Percentiles rank a stretch among this genome's conserved stretches.
Evolutionary conservation across 2,329 filamentous ascomycete genomes (phyloP).

Genomic region (Curvularia sp.): DNA sequence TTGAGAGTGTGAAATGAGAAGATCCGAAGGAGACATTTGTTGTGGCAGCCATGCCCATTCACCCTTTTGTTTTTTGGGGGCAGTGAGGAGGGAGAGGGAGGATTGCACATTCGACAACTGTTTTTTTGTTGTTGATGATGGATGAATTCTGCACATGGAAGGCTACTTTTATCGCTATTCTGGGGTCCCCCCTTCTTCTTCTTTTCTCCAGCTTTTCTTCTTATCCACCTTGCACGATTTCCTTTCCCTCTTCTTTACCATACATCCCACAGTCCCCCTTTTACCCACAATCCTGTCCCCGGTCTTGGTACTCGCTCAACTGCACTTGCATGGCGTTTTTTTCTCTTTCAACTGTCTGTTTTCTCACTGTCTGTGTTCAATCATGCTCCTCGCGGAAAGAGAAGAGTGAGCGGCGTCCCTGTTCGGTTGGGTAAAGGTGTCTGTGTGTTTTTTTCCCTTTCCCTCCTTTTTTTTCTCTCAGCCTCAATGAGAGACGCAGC

Average conservation of each 20-base stretch:
- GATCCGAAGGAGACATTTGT: background rate
- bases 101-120: too few relatives aligned
- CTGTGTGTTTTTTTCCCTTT: background rate
- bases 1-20: background rate
- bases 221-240: background rate
- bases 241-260: background rate
- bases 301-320: background rate
- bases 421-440: background rate
- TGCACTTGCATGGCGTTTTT: background rate
- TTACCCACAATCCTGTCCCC: background rate
- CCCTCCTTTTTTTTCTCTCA: background rate
- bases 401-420: background rate
- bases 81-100: background rate
- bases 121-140: background rate
- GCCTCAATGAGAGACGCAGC: too few relatives aligned
- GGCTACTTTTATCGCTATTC: background rate
- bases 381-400: background rate
- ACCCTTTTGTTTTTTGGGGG: background rate
- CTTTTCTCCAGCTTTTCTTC: background rate
- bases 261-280: background rate
- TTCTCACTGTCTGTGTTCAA: background rate
- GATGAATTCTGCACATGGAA: background rate
- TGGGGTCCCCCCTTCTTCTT: background rate
- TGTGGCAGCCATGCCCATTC: background rate
- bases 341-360: background rate